A percentile compares a stretch with the other conserved stretches of the same genome.
Evolutionary conservation across 768 basidiomycete species (phyloP).

Genomic region (Lanmaoa rubissima): DNA sequence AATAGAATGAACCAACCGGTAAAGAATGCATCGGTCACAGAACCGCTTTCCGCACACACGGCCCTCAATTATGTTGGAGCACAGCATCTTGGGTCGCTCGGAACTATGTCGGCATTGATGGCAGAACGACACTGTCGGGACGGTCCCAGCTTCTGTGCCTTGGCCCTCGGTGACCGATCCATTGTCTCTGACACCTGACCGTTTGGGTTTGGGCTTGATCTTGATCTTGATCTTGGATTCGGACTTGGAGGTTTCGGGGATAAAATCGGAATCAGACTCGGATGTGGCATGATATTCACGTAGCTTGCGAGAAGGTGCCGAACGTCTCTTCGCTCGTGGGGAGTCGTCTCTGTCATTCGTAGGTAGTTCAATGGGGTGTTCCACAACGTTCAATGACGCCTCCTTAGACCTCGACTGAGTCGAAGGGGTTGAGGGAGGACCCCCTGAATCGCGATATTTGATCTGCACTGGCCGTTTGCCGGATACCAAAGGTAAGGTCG

Average conservation of each 20-base stretch:
- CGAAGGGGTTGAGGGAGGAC: neutral
- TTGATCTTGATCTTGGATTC: neutral
- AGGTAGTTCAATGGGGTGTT: neutral
- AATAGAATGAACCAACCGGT: constrained; percentile 27
- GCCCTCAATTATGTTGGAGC: constrained; percentile 22
- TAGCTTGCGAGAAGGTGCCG: constrained; percentile 18
- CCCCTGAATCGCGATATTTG: constrained; percentile 27
- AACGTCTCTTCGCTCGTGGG: constrained; percentile 1
- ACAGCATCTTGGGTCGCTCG: constrained; percentile 35
- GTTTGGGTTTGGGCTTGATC: constrained; percentile 2
- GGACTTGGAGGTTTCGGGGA: constrained; percentile 10
- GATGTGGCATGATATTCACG: constrained; percentile 1
- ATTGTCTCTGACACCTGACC: neutral
- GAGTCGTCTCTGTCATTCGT: neutral
- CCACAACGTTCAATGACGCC: neutral
- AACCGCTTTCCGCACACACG: constrained; percentile 33
- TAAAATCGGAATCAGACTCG: constrained; percentile 16
- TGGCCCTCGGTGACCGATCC: neutral
- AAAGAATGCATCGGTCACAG: constrained; percentile 35
- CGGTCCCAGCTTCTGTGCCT: neutral
- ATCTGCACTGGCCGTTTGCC: constrained; percentile 30
- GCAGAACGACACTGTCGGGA: constrained; percentile 23
- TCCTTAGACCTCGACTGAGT: neutral
- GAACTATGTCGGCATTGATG: constrained; percentile 37
- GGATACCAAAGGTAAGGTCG: constrained; percentile 15